Percentiles rank a stretch among this genome's conserved stretches.
These are phyloP conservation scores for Candida silvicultrix DNA, from an alignment of 805 yeast genomes.

Conservation along the genomic window DNA sequence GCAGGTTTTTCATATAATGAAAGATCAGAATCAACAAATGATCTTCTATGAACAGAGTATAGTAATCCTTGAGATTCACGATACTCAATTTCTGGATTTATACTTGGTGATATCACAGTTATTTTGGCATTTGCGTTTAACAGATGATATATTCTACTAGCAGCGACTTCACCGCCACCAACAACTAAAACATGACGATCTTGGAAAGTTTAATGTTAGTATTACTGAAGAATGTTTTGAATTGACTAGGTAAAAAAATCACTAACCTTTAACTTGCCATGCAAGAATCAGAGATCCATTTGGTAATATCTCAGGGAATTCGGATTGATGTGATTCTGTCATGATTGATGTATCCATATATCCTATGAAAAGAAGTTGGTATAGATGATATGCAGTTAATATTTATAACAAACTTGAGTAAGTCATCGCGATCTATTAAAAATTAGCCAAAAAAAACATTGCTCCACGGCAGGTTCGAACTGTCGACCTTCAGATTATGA, in stretches of 20 bases:
- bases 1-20: conserved; percentile 36
- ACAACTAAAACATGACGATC: conserved; percentile 61
- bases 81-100: conserved; percentile 29
- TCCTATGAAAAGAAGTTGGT: too few species aligned
- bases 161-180: conserved; percentile 78
- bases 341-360: too few species aligned
- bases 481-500: conserved; percentile 52
- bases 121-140: conserved; percentile 64
- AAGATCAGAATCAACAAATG: conserved; percentile 42
- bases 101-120: conserved; percentile 49
- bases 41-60: conserved; percentile 33
- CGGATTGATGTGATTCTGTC: neutral
- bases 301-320: conserved; percentile 22
- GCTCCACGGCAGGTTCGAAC: conserved; percentile 50
- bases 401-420: too few species aligned
- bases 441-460: too few species aligned
- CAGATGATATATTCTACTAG: conserved; percentile 60
- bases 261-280: conserved; percentile 60
- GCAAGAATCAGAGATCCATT: conserved; percentile 61
- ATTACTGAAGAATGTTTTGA: conserved; percentile 3
- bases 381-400: too few species aligned
- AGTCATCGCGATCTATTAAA: too few species aligned
- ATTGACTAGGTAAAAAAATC: conserved; percentile 6
- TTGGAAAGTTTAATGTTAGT: conserved; percentile 6
- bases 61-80: conserved; percentile 36